Conservation (phyloP, 2,329 filamentous ascomycete genomes). For the Penicillium janthinellum region DNA sequence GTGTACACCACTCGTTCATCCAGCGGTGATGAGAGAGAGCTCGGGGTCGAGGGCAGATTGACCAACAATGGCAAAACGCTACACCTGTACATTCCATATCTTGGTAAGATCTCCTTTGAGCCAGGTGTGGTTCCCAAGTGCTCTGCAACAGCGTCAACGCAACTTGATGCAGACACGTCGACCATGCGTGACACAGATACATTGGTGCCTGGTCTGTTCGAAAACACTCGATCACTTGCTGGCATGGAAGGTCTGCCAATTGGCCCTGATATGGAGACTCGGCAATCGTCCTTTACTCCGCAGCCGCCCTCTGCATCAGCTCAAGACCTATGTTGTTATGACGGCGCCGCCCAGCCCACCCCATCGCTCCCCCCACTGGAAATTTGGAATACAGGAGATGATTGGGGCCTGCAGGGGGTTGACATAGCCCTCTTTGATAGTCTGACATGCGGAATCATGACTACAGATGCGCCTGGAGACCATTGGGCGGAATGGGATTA, state of each 20-base stretch:
- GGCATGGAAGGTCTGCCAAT: background rate
- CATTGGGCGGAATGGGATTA: background rate
- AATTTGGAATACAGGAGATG: background rate
- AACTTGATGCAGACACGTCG: background rate
- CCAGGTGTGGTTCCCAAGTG: constrained; percentile 15
- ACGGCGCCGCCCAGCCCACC: background rate
- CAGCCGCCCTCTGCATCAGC: background rate
- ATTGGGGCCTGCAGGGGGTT: constrained; percentile 15
- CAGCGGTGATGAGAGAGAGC: constrained; percentile 14
- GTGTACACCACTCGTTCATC: constrained; percentile 29
- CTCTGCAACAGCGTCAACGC: background rate
- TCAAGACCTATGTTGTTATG: background rate
- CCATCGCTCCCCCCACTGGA: background rate
- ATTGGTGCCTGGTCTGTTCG: background rate
- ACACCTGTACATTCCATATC: constrained; percentile 45
- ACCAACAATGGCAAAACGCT: constrained; percentile 25
- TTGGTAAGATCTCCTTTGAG: constrained; percentile 44
- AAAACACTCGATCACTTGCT: background rate
- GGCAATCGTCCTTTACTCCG: background rate
- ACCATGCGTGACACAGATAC: background rate
- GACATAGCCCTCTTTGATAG: constrained; percentile 14
- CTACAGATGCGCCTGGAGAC: background rate
- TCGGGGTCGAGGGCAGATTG: constrained; percentile 29
- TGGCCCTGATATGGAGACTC: background rate
- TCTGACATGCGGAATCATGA: constrained; percentile 5